Evolutionary conservation across 2,329 filamentous ascomycete species (phyloP).

Genomic region (Penicillium crustosum): DNA sequence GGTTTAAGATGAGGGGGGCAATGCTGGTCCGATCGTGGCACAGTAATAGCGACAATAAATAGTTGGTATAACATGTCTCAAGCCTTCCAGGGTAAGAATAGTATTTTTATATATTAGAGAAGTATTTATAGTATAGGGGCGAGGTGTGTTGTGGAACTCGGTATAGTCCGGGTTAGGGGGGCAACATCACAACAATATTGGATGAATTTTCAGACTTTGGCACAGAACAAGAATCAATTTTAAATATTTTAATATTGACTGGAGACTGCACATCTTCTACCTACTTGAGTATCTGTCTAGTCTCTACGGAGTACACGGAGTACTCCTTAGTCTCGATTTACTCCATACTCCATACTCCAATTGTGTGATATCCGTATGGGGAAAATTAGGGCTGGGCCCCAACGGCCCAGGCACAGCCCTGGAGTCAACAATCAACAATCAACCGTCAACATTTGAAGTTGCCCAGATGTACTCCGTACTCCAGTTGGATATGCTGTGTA

Average conservation of each 20-base stretch:
- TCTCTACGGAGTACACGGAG: no score
- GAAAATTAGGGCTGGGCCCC: conserved; percentile 2
- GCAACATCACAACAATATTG: neutral
- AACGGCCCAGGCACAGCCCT: neutral
- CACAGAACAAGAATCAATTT: neutral
- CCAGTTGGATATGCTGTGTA: neutral
- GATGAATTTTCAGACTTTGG: neutral
- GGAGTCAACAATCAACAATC: neutral
- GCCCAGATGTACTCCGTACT: neutral
- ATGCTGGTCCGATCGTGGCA: neutral
- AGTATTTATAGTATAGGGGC: conserved; percentile 1
- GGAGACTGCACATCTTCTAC: neutral
- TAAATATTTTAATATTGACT: neutral
- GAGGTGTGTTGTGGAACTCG: neutral
- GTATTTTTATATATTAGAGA: neutral
- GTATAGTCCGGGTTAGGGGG: conserved; percentile 1
- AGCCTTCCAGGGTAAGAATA: neutral
- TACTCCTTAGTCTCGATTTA: neutral
- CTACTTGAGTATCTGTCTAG: neutral
- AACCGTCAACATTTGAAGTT: neutral
- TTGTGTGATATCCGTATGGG: conserved; percentile 2
- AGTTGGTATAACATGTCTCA: conserved; percentile 5
- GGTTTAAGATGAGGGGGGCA: conserved; percentile 3
- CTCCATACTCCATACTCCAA: neutral
- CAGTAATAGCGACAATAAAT: neutral